These are phyloP conservation scores for Yamadazyma phyllophila DNA, from an alignment of 805 yeast species.

Conservation along the genomic window DNA sequence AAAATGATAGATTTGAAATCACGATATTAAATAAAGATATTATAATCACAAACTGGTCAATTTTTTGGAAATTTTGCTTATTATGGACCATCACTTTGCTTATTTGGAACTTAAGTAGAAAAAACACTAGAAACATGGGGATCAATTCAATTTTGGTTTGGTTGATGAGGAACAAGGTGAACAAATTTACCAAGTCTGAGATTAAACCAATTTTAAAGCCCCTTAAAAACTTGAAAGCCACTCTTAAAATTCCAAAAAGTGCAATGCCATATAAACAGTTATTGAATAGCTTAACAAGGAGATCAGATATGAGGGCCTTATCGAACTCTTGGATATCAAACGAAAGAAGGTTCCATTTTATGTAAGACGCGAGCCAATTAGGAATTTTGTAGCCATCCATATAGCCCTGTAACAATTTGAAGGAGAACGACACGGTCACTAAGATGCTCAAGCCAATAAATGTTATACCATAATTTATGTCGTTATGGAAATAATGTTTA, in stretches of 20 bases:
- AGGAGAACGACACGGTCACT: constrained; percentile 45
- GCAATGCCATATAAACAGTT: constrained; percentile 24
- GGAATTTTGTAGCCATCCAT: constrained; percentile 59
- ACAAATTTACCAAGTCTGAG: constrained; percentile 33
- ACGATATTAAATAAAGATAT: constrained; percentile 43
- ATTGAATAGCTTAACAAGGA: constrained; percentile 25
- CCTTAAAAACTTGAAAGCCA: constrained; percentile 21
- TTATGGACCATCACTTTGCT: constrained; percentile 1
- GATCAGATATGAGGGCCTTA: constrained; percentile 7
- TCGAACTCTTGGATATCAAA: constrained; percentile 21
- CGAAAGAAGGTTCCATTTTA: constrained; percentile 28
- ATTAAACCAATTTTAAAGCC: constrained; percentile 25
- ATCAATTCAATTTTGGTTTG: constrained; percentile 56
- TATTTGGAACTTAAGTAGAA: constrained; percentile 21
- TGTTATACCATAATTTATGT: constrained; percentile 18
- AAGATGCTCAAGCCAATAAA: constrained; percentile 49
- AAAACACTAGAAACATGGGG: constrained; percentile 49
- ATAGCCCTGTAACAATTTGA: constrained; percentile 53
- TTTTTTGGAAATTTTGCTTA: constrained; percentile 6
- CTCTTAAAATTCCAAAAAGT: constrained; percentile 30
- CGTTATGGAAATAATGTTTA: constrained; percentile 21
- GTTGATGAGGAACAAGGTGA: constrained; percentile 45
- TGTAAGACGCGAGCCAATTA: constrained; percentile 21
- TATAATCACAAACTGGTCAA: constrained; percentile 21
- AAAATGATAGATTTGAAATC: constrained; percentile 75